Evolutionary conservation across 2,329 filamentous ascomycete species (phyloP), one percentile per base, ranked within the genome.

Genomic region (Pezicula neosporulosa): DNA sequence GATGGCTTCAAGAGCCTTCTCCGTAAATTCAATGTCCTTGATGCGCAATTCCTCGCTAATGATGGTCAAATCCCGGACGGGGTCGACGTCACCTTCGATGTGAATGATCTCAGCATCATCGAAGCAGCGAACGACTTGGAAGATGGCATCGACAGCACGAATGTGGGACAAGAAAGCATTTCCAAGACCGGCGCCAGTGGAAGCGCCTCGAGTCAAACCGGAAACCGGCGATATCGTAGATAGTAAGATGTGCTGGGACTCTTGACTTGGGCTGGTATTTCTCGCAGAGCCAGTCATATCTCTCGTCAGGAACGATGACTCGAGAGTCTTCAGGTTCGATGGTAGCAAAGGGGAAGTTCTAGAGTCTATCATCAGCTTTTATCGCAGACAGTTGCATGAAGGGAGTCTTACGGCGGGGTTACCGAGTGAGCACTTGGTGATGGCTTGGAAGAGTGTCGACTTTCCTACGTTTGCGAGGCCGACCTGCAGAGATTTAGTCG

Each of bases 101-200:
- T 99, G 94, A 65, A 97, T 97, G 66, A 99, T 99, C 76, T 99
- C 94, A 54, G 93, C 94, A 78, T 99, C 94, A 69, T 99, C 95
- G 75, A 99, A 97, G 76, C 89, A 96, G 65, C 92, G 86, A 36
- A 97, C 92, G 42, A 97, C 92, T 73, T 96, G 90, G 80, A 96
- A 97, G 74, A 97, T 96, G 72, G 92, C 92, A 78, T 97, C 92
- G 72, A 97, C 92, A 49, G 94, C 94, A 70, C 95, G 90, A 64
- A 99, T 99, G 73, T 99, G 94, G 36, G 94, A 97, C 76, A 99
- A 78, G 84, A 99, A 99, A 63, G 93, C 83, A 71, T 99, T 99
- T 66, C 94, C 94, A 56, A 99, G 87, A 80, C 94, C 94, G 62
- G 91, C 94, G 77, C 95, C 95, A 50, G 93, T 97, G 4, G 94